Base-by-base conservation (phyloP, 2,329 filamentous ascomycete species). In the Uncinocarpus reesii region DNA sequence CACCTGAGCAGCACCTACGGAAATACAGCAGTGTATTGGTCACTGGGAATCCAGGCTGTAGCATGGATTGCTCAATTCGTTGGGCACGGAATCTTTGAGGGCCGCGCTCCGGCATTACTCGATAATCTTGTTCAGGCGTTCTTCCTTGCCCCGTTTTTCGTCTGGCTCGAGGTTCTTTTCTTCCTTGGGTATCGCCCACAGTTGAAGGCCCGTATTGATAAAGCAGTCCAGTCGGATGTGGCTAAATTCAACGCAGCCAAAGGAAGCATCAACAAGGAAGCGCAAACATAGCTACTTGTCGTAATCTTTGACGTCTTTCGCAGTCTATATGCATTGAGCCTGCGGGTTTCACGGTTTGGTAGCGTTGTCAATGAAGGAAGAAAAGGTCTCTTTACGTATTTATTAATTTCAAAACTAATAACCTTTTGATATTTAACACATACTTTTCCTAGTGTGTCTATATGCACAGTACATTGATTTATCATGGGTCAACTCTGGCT, bases 91-190 rank as follows among this genome's bases (percentile, higher is more conserved):
- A 79, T 77, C 43, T 96, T 87, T 58, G 92, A 96, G 68, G 80
- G 85, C 16, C 80, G 90, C 45, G 86, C 89, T 2, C 92, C 90
- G 6, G 90, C 89, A 3, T 70, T 96, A 54, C 71, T 96, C 41
- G 89, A 96, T 68, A 96, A 95, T 61, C 69, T 96, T 35, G 75
- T 93, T 41, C 92, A 96, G 68, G 89, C 92, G 23, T 67, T 96
- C 55, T 90, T 96, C 61, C 75, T 96, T 20, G 92, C 92, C 0
- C 92, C 92, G 7, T 83, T 98, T 60, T 98, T 96, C 59, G 90
- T 96, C 50, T 98, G 92, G 86, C 83, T 98, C 58, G 89, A 96
- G 71, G 70, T 93, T 20, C 75, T 98, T 21, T 98, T 98, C 72
- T 80, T 76, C 60, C 78, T 93, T 43, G 92, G 92, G 42, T 98